Evolutionary conservation across 495 filamentous ascomycete genomes (phyloP).

Genomic region (Aspergillus olivimuriae): DNA sequence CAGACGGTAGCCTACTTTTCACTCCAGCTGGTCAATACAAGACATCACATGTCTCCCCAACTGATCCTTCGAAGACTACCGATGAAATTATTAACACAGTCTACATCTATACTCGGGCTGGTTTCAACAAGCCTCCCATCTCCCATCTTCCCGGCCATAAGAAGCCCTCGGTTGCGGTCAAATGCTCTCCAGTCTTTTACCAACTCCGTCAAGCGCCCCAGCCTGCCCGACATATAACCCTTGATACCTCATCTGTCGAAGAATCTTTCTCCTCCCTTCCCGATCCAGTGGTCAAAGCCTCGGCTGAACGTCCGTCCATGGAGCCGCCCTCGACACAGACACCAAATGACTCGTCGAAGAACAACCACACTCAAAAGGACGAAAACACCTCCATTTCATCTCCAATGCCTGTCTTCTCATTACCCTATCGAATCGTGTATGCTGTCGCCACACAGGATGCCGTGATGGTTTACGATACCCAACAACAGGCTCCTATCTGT

Average conservation of each 20-base stretch:
- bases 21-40: slow-evolving; percentile 97
- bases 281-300: slow-evolving; percentile 61
- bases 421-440: slow-evolving; percentile 93
- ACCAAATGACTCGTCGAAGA: slow-evolving; percentile 31
- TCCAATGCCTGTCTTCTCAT: slow-evolving; percentile 64
- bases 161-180: slow-evolving; percentile 94
- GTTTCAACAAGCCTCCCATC: slow-evolving; percentile 94
- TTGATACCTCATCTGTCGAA: slow-evolving; percentile 85
- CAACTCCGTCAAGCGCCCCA: slow-evolving; percentile 63
- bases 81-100: slow-evolving; percentile 95
- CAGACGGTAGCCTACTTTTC: slow-evolving; percentile 90
- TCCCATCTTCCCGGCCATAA: slow-evolving; percentile 98
- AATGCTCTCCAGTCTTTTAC: slow-evolving; percentile 88
- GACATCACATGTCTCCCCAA: slow-evolving; percentile 59
- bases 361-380: slow-evolving; percentile 45
- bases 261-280: slow-evolving; percentile 78
- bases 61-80: slow-evolving; percentile 61
- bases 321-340: slow-evolving; percentile 67
- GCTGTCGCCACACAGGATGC: slow-evolving; percentile 97
- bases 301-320: slow-evolving; percentile 59
- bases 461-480: slow-evolving; percentile 94
- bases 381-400: slow-evolving; percentile 47
- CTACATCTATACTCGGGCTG: slow-evolving; percentile 94
- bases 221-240: slow-evolving; percentile 78
- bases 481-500: slow-evolving; percentile 88